A percentile compares a stretch with the other conserved stretches of the same genome.
phyloP scores from a whole-genome alignment of 1,139 yeast genomes.

The Candida gigantensis region DNA sequence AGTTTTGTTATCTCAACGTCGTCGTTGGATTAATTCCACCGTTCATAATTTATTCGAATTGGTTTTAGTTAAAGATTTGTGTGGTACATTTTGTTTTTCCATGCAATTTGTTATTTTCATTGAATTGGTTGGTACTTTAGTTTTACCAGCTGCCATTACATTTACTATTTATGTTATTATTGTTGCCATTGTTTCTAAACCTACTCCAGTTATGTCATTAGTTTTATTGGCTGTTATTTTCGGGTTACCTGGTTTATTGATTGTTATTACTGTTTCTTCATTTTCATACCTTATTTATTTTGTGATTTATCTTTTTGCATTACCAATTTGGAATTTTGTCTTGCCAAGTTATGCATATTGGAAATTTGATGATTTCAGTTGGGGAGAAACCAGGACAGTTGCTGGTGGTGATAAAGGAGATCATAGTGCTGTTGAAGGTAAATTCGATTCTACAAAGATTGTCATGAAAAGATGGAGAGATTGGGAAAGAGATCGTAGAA shows the following conservation, averaged over 20 bases:
- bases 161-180: slow-evolving; percentile 84
- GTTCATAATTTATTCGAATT: slow-evolving; percentile 94
- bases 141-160: slow-evolving; percentile 87
- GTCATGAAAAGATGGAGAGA: slow-evolving; percentile 94
- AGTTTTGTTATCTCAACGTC: slow-evolving; percentile 88
- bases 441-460: slow-evolving; percentile 84
- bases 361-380: slow-evolving; percentile 97
- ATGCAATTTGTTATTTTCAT: slow-evolving; percentile 93
- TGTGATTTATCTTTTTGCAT: slow-evolving; percentile 73
- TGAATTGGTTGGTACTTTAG: slow-evolving; percentile 87
- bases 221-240: slow-evolving; percentile 77
- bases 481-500: slow-evolving; percentile 69
- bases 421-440: slow-evolving; percentile 74
- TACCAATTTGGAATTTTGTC: slow-evolving; percentile 94
- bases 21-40: slow-evolving; percentile 98
- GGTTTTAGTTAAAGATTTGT: slow-evolving; percentile 81
- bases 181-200: slow-evolving; percentile 72
- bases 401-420: slow-evolving; percentile 68
- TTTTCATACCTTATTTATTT: slow-evolving; percentile 79
- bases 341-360: slow-evolving; percentile 88
- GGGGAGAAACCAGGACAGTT: slow-evolving; percentile 96
- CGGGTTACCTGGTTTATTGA: slow-evolving; percentile 86
- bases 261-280: slow-evolving; percentile 85
- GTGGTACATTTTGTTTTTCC: slow-evolving; percentile 96
- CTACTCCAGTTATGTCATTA: slow-evolving; percentile 82